phyloP scores from a whole-genome alignment of 1,284 basidiomycete species.

The Ustilago crameri region DNA sequence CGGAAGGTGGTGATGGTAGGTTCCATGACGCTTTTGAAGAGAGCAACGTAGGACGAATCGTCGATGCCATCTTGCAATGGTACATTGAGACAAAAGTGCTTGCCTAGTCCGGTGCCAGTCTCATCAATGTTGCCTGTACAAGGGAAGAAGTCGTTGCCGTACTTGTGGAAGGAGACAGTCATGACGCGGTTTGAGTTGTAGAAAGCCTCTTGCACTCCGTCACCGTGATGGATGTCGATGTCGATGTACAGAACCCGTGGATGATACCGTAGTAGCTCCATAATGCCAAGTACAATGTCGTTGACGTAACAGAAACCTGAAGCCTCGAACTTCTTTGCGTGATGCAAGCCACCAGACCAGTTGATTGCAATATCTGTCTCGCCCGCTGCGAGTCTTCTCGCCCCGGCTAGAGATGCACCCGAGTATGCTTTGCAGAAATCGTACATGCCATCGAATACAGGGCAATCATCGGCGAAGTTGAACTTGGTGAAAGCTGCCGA shows the following conservation, averaged over 20 bases:
- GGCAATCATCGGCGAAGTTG: constrained; percentile 68
- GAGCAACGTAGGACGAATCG: constrained; percentile 92
- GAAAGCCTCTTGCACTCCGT: constrained; percentile 99
- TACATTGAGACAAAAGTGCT: constrained; percentile 95
- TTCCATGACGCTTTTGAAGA: constrained; percentile 96
- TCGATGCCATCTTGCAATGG: constrained; percentile 96
- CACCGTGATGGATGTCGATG: constrained; percentile 97
- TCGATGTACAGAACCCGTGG: constrained; percentile 95
- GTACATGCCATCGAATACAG: constrained; percentile 68
- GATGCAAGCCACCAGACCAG: constrained; percentile 97
- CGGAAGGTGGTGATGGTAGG: constrained; percentile 90
- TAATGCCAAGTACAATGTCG: constrained; percentile 72
- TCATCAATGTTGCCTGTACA: constrained; percentile 66
- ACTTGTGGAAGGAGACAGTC: constrained; percentile 99
- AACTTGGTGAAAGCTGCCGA: constrained; percentile 63
- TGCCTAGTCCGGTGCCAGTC: constrained; percentile 73
- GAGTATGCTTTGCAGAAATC: constrained; percentile 67
- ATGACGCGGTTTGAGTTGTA: constrained; percentile 97
- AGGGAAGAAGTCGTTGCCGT: constrained; percentile 93
- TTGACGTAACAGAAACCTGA: constrained; percentile 98
- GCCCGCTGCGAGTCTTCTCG: constrained; percentile 70
- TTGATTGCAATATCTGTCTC: constrained; percentile 95
- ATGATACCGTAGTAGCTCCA: constrained; percentile 71
- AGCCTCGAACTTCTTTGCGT: constrained; percentile 96
- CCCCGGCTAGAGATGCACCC: constrained; percentile 80